Conservation (phyloP, 208 protist genomes). For the Leptomonas pyrrhocoris region DNA sequence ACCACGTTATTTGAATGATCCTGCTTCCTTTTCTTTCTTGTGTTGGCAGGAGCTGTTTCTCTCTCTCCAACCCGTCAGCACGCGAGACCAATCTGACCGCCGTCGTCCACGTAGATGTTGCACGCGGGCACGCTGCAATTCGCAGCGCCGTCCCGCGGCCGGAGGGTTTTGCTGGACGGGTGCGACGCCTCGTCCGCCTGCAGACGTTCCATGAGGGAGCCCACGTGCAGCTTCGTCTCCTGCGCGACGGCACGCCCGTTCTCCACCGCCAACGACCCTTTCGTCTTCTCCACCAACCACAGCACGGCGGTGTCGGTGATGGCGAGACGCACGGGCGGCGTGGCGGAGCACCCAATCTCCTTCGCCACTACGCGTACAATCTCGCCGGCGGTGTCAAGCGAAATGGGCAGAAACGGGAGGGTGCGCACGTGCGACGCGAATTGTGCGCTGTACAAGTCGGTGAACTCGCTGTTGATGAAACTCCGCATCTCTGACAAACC, state of each 20-base stretch:
- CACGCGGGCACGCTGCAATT: background rate
- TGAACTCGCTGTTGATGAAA: slow-evolving; percentile 66
- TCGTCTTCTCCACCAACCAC: slow-evolving; percentile 41
- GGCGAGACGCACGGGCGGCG: slow-evolving; percentile 6
- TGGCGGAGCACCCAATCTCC: slow-evolving; percentile 38
- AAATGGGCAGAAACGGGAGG: slow-evolving; percentile 67
- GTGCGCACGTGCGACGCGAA: slow-evolving; percentile 62
- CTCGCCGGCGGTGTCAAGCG: slow-evolving; percentile 48
- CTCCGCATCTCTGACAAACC: slow-evolving; percentile 60
- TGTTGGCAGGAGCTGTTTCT: background rate
- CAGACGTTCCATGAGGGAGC: slow-evolving; percentile 24
- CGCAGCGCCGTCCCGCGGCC: background rate
- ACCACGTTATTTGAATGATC: too few relatives aligned
- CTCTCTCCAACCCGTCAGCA: slow-evolving; percentile 64
- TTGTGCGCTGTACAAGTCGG: slow-evolving; percentile 47
- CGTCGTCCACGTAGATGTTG: background rate
- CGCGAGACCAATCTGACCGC: background rate
- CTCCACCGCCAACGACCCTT: slow-evolving; percentile 29
- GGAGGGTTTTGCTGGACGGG: background rate
- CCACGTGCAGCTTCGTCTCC: slow-evolving; percentile 35
- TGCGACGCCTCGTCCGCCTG: background rate
- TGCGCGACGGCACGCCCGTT: slow-evolving; percentile 44
- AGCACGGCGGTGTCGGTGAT: slow-evolving; percentile 37
- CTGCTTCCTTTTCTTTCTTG: too few relatives aligned
- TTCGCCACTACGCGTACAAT: slow-evolving; percentile 48